Evolutionary conservation across 108 stramenopile species (phyloP).

Genomic region (Parmales sp.): DNA sequence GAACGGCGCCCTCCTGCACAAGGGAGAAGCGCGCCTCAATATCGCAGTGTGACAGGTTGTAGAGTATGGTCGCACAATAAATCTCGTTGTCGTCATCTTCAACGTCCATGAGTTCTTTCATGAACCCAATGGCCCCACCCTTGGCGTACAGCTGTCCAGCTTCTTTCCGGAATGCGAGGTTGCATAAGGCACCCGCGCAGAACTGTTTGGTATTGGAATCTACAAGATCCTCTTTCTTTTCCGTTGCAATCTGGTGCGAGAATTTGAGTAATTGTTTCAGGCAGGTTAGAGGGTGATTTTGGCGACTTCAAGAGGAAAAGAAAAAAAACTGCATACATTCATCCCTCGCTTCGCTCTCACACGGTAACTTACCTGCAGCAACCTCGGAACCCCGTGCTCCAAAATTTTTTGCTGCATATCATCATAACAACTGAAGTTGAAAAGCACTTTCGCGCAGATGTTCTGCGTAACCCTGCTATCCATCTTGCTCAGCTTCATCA

Average conservation of each 20-base stretch:
- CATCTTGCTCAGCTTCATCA: conserved; percentile 13
- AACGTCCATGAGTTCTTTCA: conserved; percentile 9
- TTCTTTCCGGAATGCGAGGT: conserved; percentile 1
- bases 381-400: conserved; percentile 4
- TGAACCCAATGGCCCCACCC: conserved; percentile 5
- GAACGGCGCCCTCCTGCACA: conserved; percentile 1
- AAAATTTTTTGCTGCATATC: neutral
- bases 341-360: too few species aligned
- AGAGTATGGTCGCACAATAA: conserved; percentile 2
- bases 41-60: conserved; percentile 9
- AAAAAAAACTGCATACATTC: too few species aligned
- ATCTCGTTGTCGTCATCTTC: conserved; percentile 9
- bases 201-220: neutral
- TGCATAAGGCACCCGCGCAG: conserved; percentile 10
- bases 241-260: neutral
- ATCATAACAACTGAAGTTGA: conserved; percentile 13
- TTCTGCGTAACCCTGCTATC: conserved; percentile 9
- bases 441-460: conserved; percentile 23
- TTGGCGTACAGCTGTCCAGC: conserved; percentile 3
- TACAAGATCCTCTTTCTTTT: neutral
- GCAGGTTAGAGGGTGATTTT: neutral
- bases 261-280: too few species aligned
- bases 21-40: neutral
- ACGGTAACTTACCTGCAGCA: too few species aligned
- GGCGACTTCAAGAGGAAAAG: neutral